Evolutionary conservation across 2,329 filamentous ascomycete genomes (phyloP).

Genomic region (Neocucurbitaria cava): DNA sequence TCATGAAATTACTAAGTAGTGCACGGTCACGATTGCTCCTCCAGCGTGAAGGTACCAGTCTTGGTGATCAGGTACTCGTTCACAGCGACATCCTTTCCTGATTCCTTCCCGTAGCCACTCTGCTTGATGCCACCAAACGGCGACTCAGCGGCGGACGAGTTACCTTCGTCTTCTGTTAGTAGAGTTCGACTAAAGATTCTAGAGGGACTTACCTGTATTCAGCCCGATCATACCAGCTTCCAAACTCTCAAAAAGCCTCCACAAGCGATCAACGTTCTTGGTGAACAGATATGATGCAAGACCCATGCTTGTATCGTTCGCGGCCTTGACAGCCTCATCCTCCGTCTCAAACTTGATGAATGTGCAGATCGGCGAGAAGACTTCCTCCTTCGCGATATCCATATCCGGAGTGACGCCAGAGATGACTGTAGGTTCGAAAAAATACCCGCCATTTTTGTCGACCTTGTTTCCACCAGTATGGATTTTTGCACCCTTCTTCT

Average conservation of each 20-base stretch:
- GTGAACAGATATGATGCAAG: constrained; percentile 73
- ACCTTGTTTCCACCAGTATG: constrained; percentile 65
- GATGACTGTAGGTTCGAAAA: constrained; percentile 73
- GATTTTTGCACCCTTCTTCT: constrained; percentile 67
- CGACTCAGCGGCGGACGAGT: constrained; percentile 69
- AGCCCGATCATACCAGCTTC: constrained; percentile 75
- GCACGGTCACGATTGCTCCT: constrained; percentile 37
- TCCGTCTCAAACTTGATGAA: constrained; percentile 71
- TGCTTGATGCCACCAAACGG: constrained; percentile 74
- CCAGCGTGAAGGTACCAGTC: constrained; percentile 69
- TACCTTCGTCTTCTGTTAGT: constrained; percentile 51
- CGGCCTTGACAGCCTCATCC: constrained; percentile 65
- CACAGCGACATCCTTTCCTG: constrained; percentile 70
- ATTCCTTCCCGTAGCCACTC: constrained; percentile 72
- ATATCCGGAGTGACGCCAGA: constrained; percentile 65
- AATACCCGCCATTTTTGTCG: constrained; percentile 64
- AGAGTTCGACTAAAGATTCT: no score
- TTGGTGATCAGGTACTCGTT: constrained; percentile 69
- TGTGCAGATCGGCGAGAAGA: constrained; percentile 69
- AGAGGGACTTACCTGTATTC: constrained; percentile 65
- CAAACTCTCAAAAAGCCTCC: constrained; percentile 70
- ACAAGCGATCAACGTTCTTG: constrained; percentile 70
- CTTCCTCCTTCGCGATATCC: constrained; percentile 65
- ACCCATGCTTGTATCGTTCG: constrained; percentile 70
- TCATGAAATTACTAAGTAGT: not conserved